These are phyloP conservation scores for Botryosphaeria agaves DNA, from an alignment of 2,329 filamentous ascomycete species.

Conservation along the genomic window DNA sequence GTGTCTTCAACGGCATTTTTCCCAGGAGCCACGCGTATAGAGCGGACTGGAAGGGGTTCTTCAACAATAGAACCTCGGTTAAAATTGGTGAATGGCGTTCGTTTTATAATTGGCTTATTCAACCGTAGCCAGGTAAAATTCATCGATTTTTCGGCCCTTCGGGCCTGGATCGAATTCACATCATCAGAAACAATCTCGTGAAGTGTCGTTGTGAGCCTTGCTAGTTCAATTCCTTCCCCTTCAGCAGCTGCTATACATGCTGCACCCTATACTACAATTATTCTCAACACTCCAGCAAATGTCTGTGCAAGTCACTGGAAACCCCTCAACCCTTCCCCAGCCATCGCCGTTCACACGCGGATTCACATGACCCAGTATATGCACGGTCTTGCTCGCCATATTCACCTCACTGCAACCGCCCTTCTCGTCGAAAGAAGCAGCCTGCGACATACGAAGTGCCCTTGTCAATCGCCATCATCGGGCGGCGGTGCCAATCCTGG, in stretches of 20 bases:
- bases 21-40: neutral
- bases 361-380: neutral
- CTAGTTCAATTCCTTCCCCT: no score
- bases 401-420: neutral
- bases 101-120: neutral
- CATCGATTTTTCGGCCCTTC: neutral
- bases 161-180: neutral
- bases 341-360: neutral
- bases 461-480: neutral
- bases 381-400: neutral
- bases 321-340: neutral
- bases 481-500: neutral
- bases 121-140: neutral
- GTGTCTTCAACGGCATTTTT: conserved; percentile 45
- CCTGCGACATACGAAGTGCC: neutral
- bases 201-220: no score
- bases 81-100: neutral
- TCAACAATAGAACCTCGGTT: neutral
- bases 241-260: no score
- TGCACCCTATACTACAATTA: no score
- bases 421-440: neutral
- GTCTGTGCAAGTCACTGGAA: neutral
- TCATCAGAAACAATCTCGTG: neutral
- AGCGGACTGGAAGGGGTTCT: neutral
- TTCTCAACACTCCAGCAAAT: neutral